phyloP scores from a whole-genome alignment of 768 basidiomycete species.

The Lentinus brumalis region DNA sequence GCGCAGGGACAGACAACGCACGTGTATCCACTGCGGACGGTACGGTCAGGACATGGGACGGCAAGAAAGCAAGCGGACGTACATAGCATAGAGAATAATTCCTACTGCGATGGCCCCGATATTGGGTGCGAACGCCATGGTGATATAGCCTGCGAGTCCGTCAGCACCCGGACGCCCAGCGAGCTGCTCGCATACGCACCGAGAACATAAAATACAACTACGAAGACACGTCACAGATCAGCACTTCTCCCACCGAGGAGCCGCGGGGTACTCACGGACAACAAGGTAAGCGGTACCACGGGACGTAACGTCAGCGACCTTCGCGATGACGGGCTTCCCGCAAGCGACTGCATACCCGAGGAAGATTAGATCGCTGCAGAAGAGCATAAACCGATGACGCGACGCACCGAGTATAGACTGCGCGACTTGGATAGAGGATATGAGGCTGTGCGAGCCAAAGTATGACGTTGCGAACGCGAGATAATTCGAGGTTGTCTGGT shows the following conservation, averaged over 20 bases:
- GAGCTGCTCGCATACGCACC: constrained; percentile 29
- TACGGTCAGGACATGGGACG: too few species aligned
- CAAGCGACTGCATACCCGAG: constrained; percentile 14
- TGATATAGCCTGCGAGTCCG: constrained; percentile 34
- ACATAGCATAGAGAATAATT: constrained; percentile 60
- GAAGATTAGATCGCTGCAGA: not conserved
- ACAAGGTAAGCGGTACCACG: constrained; percentile 49
- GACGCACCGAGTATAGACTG: constrained; percentile 40
- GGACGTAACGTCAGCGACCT: constrained; percentile 53
- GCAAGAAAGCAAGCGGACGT: too few species aligned
- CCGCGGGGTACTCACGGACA: constrained; percentile 44
- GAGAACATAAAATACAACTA: constrained; percentile 44
- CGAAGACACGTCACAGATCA: constrained; percentile 23
- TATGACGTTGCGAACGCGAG: constrained; percentile 29
- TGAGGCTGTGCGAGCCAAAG: constrained; percentile 27
- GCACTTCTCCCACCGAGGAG: constrained; percentile 30
- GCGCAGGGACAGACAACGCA: constrained; percentile 35
- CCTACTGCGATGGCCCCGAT: constrained; percentile 33
- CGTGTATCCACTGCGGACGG: constrained; percentile 56
- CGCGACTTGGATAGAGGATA: constrained; percentile 31
- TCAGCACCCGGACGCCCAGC: constrained; percentile 21
- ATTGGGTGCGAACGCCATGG: constrained; percentile 30
- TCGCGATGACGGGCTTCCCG: constrained; percentile 52
- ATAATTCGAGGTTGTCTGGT: constrained; percentile 68
- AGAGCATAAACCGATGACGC: constrained; percentile 29